Percentiles rank a stretch among this genome's conserved stretches.
Evolutionary conservation across 768 basidiomycete genomes (phyloP).

Genomic region (Dioszegia aurantiaca): DNA sequence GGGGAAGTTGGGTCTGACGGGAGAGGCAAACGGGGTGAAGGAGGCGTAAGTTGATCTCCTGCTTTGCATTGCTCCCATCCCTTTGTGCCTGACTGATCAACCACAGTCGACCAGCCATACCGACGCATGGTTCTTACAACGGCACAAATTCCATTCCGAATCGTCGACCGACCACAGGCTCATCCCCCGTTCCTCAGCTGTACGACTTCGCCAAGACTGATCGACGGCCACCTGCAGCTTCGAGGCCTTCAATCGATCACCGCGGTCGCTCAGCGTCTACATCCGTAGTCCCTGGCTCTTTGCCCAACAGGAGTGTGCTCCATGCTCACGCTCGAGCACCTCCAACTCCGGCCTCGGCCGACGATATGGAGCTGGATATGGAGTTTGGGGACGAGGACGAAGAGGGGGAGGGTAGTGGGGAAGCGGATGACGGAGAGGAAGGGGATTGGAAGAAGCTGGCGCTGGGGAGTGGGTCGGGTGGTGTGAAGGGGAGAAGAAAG

Average conservation of each 20-base stretch:
- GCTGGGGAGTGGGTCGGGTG: constrained; percentile 49
- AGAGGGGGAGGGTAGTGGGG: constrained; percentile 37
- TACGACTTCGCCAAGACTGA: constrained; percentile 49
- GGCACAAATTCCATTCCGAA: constrained; percentile 27
- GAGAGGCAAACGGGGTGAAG: constrained; percentile 23
- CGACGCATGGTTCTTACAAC: constrained; percentile 23
- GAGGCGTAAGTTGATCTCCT: constrained; percentile 28
- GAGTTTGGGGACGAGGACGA: constrained; percentile 47
- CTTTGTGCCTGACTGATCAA: not conserved
- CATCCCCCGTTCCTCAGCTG: constrained; percentile 38
- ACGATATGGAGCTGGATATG: constrained; percentile 49
- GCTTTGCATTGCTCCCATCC: no score
- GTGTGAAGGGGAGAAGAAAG: constrained; percentile 63
- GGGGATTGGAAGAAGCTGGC: constrained; percentile 40
- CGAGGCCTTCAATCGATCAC: not conserved
- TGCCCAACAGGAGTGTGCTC: constrained; percentile 23
- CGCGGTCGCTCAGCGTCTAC: constrained; percentile 5
- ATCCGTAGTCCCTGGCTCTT: constrained; percentile 33
- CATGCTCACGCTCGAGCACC: constrained; percentile 9
- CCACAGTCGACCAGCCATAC: constrained; percentile 22
- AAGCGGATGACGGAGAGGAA: constrained; percentile 40
- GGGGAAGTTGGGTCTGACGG: constrained; percentile 41
- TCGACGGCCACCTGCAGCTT: constrained; percentile 27
- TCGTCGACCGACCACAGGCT: constrained; percentile 27
- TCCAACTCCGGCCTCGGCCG: constrained; percentile 15